phyloP scores from a whole-genome alignment of 108 stramenopile species.

The Cyclotella kingstonii region DNA sequence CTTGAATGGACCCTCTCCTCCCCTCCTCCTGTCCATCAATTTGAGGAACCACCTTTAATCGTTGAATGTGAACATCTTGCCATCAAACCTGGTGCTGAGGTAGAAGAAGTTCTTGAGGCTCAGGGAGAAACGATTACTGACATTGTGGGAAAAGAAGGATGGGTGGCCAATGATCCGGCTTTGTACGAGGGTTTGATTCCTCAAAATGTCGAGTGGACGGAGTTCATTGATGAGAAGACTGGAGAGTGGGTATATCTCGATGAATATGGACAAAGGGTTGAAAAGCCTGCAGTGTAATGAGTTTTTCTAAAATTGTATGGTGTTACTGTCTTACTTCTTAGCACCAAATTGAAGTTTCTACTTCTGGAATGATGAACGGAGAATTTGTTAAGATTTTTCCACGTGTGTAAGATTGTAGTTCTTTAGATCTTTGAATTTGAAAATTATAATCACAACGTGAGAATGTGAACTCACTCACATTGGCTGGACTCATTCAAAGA shows the following conservation, averaged over 20 bases:
- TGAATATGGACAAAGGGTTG: constrained; percentile 70
- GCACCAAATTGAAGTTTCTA: too few species aligned
- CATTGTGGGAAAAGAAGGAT: constrained; percentile 83
- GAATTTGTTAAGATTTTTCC: too few species aligned
- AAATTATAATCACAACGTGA: too few species aligned
- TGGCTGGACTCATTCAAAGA: too few species aligned
- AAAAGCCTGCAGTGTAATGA: constrained; percentile 36
- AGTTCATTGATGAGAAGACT: constrained; percentile 87
- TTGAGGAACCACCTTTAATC: constrained; percentile 96
- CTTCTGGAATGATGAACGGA: too few species aligned
- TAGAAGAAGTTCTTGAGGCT: constrained; percentile 71
- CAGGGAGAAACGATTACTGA: constrained; percentile 85
- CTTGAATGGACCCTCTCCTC: constrained; percentile 94
- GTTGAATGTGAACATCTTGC: constrained; percentile 89
- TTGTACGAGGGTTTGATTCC: constrained; percentile 87
- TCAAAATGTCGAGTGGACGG: constrained; percentile 87
- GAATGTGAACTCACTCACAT: too few species aligned
- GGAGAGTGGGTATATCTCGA: constrained; percentile 84
- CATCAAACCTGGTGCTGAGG: constrained; percentile 80
- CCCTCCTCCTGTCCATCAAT: constrained; percentile 97
- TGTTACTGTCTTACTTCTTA: too few species aligned
- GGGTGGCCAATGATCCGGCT: constrained; percentile 80
- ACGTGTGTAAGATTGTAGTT: too few species aligned
- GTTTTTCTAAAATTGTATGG: too few species aligned
- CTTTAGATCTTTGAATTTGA: too few species aligned